A percentile compares a stretch with the other conserved stretches of the same genome.
phyloP scores from a whole-genome alignment of 2,329 filamentous ascomycete genomes.

The Venturia pyrina region DNA sequence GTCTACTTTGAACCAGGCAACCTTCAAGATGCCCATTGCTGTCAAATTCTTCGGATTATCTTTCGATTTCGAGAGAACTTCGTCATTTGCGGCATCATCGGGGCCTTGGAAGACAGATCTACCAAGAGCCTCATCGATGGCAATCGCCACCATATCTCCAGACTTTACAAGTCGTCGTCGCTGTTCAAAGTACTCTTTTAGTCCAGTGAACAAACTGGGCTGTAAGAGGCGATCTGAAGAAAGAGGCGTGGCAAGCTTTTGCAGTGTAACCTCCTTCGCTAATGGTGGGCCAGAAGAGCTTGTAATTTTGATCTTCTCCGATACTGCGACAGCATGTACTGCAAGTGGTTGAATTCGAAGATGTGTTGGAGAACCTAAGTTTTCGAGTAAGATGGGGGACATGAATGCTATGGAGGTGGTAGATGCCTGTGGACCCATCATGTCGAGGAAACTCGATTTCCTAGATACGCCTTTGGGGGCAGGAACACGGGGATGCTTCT shows the following conservation, averaged over 20 bases:
- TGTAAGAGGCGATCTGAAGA: slow-evolving; percentile 80
- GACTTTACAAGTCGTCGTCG: slow-evolving; percentile 73
- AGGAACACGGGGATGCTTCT: slow-evolving; percentile 43
- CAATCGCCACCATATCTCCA: slow-evolving; percentile 80
- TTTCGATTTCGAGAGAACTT: slow-evolving; percentile 38
- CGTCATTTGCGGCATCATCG: slow-evolving; percentile 61
- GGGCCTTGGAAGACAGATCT: slow-evolving; percentile 66
- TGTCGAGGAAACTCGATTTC: slow-evolving; percentile 41
- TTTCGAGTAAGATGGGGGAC: slow-evolving; percentile 79
- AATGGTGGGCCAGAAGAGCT: slow-evolving; percentile 45
- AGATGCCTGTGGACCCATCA: slow-evolving; percentile 21
- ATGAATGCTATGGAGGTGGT: slow-evolving; percentile 48
- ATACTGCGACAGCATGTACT: slow-evolving; percentile 24
- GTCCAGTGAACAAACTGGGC: slow-evolving; percentile 70
- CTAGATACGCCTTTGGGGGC: slow-evolving; percentile 37
- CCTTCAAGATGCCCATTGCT: slow-evolving; percentile 28
- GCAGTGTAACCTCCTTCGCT: slow-evolving; percentile 71
- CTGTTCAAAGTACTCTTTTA: slow-evolving; percentile 82
- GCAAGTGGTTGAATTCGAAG: slow-evolving; percentile 67
- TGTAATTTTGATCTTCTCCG: slow-evolving; percentile 22
- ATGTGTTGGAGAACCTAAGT: slow-evolving; percentile 69
- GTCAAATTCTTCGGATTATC: slow-evolving; percentile 25
- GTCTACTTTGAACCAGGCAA: slow-evolving; percentile 89
- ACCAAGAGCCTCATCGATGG: slow-evolving; percentile 77
- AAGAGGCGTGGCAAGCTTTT: slow-evolving; percentile 80